Evolutionary conservation across 345 rosid genomes (phyloP), one percentile per base, ranked within the genome.

Genomic region (Corchorus capsularis): DNA sequence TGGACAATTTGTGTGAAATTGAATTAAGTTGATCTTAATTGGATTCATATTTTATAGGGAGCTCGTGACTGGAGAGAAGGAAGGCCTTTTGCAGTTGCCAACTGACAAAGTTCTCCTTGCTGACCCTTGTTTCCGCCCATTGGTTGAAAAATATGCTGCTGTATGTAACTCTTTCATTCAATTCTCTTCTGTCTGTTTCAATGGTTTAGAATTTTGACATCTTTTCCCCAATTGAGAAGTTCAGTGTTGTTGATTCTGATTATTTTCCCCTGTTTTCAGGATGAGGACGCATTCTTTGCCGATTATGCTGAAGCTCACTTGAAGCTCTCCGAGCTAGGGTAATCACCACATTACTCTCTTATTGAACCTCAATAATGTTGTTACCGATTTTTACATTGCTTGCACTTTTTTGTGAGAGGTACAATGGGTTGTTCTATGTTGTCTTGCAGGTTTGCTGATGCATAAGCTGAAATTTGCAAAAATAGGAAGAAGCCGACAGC

Each of bases 261-360:
- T 8, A 16, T 32, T 73, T 77, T 49, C 50, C 10, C 15, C 41
- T 50, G 8, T 6, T 19, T 66, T 53, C 89, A 95, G 99, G 94
- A 92, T 71, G 99, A 96, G 80, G 99, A 96, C 19, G 95, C 93
- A 17, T 96, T 96, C 81, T 96, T 93, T 63, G 92, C 69, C 5
- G 99, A 96, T 77, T 96, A 93, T 50, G 54, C 95, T 0, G 98
- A 89, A 69, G 89, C 98, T 14, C 98, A 92, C 79, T 39, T 91
- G 79, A 93, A 86, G 88, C 97, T 96, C 72, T 93, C 99, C 0
- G 99, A 96, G 89, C 94, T 96, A 8, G 99, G 99, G 99, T 95
- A 89, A 80, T 8, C 11, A 37, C 4, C 14, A n/a, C 8, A 5
- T 35, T 34, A 45, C 17, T 43, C 11, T 45, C 45, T 3, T 4